Percentiles rank a stretch among this genome's conserved stretches.
Conservation (phyloP, 148 eudicot species). For the Fagopyrum esculentum region DNA sequence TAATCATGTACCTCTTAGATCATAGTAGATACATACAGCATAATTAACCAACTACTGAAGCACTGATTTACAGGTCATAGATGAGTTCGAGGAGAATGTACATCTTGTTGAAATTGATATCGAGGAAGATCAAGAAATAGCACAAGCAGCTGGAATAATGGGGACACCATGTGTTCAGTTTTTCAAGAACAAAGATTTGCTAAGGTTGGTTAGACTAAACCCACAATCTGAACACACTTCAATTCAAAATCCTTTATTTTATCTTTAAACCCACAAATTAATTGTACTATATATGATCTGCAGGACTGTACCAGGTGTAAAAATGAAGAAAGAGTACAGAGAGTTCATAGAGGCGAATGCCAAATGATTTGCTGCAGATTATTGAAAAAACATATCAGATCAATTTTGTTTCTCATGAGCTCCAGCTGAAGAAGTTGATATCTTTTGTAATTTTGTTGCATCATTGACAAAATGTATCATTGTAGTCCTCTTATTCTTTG, state of each 20-base stretch:
- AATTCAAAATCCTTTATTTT: not conserved
- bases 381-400: not conserved
- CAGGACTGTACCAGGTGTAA: conserved; percentile 93
- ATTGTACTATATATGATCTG: conserved; percentile 14
- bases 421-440: not conserved
- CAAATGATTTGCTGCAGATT: conserved; percentile 23
- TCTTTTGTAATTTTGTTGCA: not conserved
- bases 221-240: not conserved
- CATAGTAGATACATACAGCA: not conserved
- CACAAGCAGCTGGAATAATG: conserved; percentile 98
- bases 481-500: not conserved
- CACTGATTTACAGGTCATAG: conserved; percentile 64
- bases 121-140: conserved; percentile 92
- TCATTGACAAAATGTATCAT: not conserved
- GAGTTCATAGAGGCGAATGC: conserved; percentile 71
- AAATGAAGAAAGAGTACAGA: conserved; percentile 99
- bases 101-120: conserved; percentile 93
- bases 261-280: not conserved
- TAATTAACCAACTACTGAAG: not conserved
- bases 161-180: conserved; percentile 98
- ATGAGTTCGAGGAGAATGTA: conserved; percentile 76
- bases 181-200: conserved; percentile 94
- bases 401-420: not conserved
- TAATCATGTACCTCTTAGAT: not conserved
- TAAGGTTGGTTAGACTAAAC: conserved; percentile 47